phyloP scores from a whole-genome alignment of 2,329 filamentous ascomycete species.

The Drechslerella coelobrocha region DNA sequence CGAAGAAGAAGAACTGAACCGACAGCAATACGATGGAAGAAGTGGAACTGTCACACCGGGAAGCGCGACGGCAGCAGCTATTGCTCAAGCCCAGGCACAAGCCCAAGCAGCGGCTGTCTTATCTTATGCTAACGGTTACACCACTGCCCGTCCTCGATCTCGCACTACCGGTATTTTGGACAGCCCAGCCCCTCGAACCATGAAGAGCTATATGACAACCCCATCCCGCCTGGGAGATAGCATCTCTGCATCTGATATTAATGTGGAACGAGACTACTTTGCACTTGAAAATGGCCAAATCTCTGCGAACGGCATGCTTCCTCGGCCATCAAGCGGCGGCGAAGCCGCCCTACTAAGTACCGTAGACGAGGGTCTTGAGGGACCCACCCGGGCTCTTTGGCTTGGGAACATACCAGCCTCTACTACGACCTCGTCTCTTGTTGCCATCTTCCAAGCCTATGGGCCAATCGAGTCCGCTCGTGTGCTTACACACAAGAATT shows the following conservation, averaged over 20 bases:
- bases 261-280: slow-evolving; percentile 60
- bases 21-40: slow-evolving; percentile 64
- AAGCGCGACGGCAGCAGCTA: slow-evolving; percentile 64
- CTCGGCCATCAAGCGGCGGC: slow-evolving; percentile 71
- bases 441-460: slow-evolving; percentile 93
- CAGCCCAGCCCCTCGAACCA: slow-evolving; percentile 70
- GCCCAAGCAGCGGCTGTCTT: slow-evolving; percentile 59
- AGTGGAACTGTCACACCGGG: slow-evolving; percentile 69
- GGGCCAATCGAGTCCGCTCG: slow-evolving; percentile 88
- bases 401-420: slow-evolving; percentile 96
- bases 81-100: slow-evolving; percentile 68
- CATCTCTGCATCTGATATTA: slow-evolving; percentile 76
- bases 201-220: slow-evolving; percentile 78
- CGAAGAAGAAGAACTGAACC: slow-evolving; percentile 72
- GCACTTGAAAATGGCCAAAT: slow-evolving; percentile 73
- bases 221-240: slow-evolving; percentile 76
- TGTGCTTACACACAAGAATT: slow-evolving; percentile 97
- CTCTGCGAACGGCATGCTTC: slow-evolving; percentile 79
- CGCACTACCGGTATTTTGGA: slow-evolving; percentile 91
- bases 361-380: slow-evolving; percentile 78
- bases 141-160: slow-evolving; percentile 79
- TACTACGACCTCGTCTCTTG: slow-evolving; percentile 91
- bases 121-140: slow-evolving; percentile 69
- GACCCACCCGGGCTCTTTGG: slow-evolving; percentile 92
- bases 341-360: slow-evolving; percentile 70